Conservation (phyloP, 768 basidiomycete genomes). For the Hygrocybe coccinea region DNA sequence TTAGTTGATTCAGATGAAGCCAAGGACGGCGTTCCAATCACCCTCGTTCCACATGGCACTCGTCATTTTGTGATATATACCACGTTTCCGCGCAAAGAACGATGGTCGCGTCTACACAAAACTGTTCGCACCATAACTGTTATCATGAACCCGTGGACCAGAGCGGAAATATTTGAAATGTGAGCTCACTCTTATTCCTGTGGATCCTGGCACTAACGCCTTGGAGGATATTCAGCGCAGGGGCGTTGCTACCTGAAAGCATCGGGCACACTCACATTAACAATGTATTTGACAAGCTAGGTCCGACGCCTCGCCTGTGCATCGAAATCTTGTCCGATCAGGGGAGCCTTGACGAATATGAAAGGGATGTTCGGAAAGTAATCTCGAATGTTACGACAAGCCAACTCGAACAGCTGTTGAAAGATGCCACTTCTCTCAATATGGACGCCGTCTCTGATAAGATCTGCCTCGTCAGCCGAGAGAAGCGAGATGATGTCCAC, state of each 20-base stretch:
- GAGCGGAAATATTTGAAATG: constrained; percentile 13
- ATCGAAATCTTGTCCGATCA: constrained; percentile 5
- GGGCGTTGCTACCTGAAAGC: constrained; percentile 4
- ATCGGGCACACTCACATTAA: constrained; percentile 5
- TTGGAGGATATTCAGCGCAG: constrained; percentile 10
- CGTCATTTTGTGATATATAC: constrained; percentile 15
- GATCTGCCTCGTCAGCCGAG: constrained; percentile 18
- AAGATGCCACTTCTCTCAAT: constrained; percentile 7
- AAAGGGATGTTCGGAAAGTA: background rate
- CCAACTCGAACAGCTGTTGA: constrained; percentile 8
- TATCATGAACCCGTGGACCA: constrained; percentile 20
- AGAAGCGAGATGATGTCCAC: constrained; percentile 9
- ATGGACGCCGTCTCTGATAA: constrained; percentile 18
- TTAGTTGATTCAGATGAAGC: constrained; percentile 7
- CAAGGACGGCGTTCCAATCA: constrained; percentile 5
- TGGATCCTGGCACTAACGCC: constrained; percentile 8
- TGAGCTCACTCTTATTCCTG: constrained; percentile 11
- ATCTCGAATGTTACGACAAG: background rate
- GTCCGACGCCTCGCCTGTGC: constrained; percentile 17
- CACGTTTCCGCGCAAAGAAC: constrained; percentile 15
- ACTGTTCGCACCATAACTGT: constrained; percentile 7
- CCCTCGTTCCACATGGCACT: constrained; percentile 7
- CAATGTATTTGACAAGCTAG: constrained; percentile 11
- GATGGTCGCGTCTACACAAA: constrained; percentile 20
- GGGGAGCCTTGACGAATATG: background rate